A percentile compares a stretch with the other conserved stretches of the same genome.
phyloP scores from a whole-genome alignment of 1,139 yeast genomes.

The Geotrichum aggregatum region DNA sequence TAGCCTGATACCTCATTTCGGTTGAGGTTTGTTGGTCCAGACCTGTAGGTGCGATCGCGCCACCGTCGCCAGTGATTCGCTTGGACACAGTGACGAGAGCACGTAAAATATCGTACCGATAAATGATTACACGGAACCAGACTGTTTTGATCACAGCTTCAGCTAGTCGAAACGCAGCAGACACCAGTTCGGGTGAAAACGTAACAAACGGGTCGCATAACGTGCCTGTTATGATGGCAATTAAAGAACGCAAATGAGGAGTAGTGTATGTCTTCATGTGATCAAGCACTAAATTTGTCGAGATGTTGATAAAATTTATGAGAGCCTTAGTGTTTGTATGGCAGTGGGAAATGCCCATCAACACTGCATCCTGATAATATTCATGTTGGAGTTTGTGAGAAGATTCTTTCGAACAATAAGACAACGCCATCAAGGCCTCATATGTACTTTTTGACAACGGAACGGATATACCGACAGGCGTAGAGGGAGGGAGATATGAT shows the following conservation, averaged over 20 bases:
- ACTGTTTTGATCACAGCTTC: constrained; percentile 29
- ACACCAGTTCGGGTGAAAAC: constrained; percentile 28
- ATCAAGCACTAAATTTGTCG: constrained; percentile 12
- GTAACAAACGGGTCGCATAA: constrained; percentile 37
- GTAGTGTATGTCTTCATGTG: constrained; percentile 25
- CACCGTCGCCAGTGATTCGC: constrained; percentile 13
- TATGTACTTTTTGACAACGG: constrained; percentile 27
- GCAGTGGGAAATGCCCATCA: constrained; percentile 28
- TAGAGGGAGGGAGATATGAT: constrained; percentile 47
- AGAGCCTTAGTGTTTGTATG: constrained; percentile 10
- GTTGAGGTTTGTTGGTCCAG: neutral
- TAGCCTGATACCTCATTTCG: neutral
- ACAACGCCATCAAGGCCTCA: constrained; percentile 27
- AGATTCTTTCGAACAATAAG: constrained; percentile 17
- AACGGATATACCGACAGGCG: constrained; percentile 35
- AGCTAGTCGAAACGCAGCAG: constrained; percentile 28
- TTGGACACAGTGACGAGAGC: constrained; percentile 33
- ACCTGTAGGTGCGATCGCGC: constrained; percentile 6
- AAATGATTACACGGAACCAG: constrained; percentile 37
- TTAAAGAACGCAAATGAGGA: constrained; percentile 31
- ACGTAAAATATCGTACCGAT: constrained; percentile 39
- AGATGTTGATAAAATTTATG: constrained; percentile 8
- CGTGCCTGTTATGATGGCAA: constrained; percentile 28
- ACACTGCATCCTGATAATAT: constrained; percentile 17
- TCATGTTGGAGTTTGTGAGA: constrained; percentile 13